Base-by-base conservation (phyloP, 257 asterid species). In the Nicotiana benthamiana region DNA sequence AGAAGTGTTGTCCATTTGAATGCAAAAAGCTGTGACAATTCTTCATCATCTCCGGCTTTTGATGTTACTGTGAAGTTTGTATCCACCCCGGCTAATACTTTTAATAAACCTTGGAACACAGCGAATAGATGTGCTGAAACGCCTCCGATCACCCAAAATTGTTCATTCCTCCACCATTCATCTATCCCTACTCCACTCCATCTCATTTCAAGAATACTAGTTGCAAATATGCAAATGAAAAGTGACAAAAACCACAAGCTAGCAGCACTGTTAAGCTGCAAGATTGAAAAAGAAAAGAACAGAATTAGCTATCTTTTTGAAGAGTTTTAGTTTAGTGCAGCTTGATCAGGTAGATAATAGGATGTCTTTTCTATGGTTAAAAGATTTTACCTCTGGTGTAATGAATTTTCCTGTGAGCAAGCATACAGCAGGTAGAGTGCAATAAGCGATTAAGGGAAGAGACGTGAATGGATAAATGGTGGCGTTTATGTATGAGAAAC, bases 141-240 rank as follows among this genome's bases (percentile, higher is more conserved):
- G 3, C 86, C 89, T 24, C 86, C 86, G 18, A 86, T 86, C 80
- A 86, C 89, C 87, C 89, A 82, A 52, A 86, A 86, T 61, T 86
- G 89, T 56, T 86, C 89, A 18, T 86, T 84, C 53, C 87, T 79
- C 89, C 87, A 86, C 89, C 89, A 86, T 48, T 84, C 86, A 30
- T 86, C 84, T 16, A 86, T 63, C 6, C 83, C 77, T 1, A 82
- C 86, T n/a, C 83, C 87, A 51, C 89, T 82, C 87, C 89, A 84
- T 82, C 86, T 84, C 86, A 80, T 84, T 75, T 86, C 89, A 40
- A 86, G 81, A 26, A 84, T 56, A 11, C 86, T 75, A 9, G 89
- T 84, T 12, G 84, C 84, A 75, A 84, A 86, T 16, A 84, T 84
- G 30, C 84, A 82, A 1, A 86, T 62, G 80, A 86, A 86, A 48